Conservation (phyloP, 169 alveolate genomes). For the Theileria sp. region DNA sequence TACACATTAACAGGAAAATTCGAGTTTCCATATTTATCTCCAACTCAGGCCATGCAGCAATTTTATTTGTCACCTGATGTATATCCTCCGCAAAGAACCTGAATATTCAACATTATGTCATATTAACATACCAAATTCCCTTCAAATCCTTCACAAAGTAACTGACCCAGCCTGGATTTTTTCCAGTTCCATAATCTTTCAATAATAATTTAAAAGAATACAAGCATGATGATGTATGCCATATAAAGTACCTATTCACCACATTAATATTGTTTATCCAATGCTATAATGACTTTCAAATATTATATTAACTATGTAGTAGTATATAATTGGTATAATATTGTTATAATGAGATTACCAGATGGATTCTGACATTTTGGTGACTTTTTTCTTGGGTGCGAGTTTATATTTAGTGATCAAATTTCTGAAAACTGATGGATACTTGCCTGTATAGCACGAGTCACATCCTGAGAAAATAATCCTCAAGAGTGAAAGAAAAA, state of each 20-base stretch:
- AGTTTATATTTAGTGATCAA: conserved; percentile 27
- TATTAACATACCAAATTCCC: conserved; percentile 44
- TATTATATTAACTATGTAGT: not conserved
- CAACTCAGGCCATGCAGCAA: conserved; percentile 46
- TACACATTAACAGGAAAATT: conserved; percentile 27
- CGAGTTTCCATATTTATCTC: conserved; percentile 22
- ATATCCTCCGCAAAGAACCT: conserved; percentile 47
- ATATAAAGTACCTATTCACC: conserved; percentile 40
- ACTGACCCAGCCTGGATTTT: conserved; percentile 42
- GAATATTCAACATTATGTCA: not conserved
- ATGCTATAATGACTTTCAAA: no score
- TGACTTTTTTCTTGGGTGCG: conserved; percentile 23
- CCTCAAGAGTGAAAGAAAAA: conserved; percentile 19
- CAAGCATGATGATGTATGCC: conserved; percentile 52
- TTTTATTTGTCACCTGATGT: conserved; percentile 6
- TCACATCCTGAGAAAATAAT: conserved; percentile 18
- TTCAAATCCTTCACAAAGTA: conserved; percentile 44
- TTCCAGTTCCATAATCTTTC: conserved; percentile 43
- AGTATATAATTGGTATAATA: not conserved
- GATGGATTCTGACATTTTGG: conserved; percentile 50
- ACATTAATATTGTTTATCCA: no score
- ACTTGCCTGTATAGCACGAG: not conserved
- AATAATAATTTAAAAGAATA: conserved; percentile 15
- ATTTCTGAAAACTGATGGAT: conserved; percentile 4
- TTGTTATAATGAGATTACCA: conserved; percentile 21